phyloP scores from a whole-genome alignment of 768 basidiomycete genomes.

The Tulasnella sp. region DNA sequence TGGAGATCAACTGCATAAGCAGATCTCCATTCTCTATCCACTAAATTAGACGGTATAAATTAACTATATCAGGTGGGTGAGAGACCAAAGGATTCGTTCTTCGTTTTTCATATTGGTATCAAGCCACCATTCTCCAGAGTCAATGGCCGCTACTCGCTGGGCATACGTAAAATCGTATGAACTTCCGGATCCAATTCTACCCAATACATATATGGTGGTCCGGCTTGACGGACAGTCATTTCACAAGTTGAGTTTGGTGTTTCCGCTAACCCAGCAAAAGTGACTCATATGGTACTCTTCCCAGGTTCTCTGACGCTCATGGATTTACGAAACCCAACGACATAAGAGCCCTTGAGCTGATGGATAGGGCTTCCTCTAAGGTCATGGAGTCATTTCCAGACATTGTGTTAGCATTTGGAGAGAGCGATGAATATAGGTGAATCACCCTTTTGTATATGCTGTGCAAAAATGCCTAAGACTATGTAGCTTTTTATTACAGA shows the following conservation, averaged over 20 bases:
- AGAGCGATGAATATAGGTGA: conserved; percentile 96
- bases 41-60: no score
- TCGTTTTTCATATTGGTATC: no score
- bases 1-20: no score
- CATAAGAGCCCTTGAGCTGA: conserved; percentile 65
- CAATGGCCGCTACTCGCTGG: conserved; percentile 90
- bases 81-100: no score
- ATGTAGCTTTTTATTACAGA: conserved; percentile 75
- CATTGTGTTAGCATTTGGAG: conserved; percentile 79
- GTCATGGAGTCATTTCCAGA: conserved; percentile 77
- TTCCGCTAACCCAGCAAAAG: not conserved
- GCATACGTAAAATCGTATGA: conserved; percentile 86
- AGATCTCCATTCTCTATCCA: no score
- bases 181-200: conserved; percentile 73
- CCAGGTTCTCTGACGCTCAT: conserved; percentile 76
- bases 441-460: not conserved
- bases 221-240: conserved; percentile 90
- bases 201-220: conserved; percentile 69
- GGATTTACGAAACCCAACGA: conserved; percentile 87
- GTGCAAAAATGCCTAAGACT: not conserved
- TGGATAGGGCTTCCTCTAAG: conserved; percentile 77
- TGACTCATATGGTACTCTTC: not conserved
- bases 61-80: no score
- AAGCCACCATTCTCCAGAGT: no score
- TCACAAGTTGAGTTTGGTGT: conserved; percentile 46